Base-by-base conservation (phyloP, 768 basidiomycete species). In the Dioszegia crocea region DNA sequence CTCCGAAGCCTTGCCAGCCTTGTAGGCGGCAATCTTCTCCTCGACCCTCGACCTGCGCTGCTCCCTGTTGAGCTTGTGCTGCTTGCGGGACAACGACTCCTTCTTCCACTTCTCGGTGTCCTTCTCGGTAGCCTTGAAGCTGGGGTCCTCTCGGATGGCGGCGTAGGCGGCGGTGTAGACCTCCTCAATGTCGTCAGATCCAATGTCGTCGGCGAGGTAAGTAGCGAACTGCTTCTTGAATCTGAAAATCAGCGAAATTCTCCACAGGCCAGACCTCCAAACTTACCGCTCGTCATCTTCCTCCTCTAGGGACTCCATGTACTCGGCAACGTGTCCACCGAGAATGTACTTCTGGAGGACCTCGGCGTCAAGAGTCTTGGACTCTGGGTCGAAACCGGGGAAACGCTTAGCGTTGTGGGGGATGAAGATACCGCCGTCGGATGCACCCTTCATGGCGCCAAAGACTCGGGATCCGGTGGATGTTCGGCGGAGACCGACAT, bases 251-350 rank as follows among this genome's bases (percentile, higher is more conserved):
- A 27, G 41, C 4, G 49, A 23, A 6, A 24, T 36, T 43, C 38
- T 5, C 26, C n/a, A n/a, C n/a, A n/a, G n/a, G n/a, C n/a, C n/a
- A n/a, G n/a, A n/a, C 19, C 26, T 5, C 27, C 16, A 48, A 16
- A 31, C 68, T 65, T 58, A 70, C 68, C 92, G 84, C 81, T 98
- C 94, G 71, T 98, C 96, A 76, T 99, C 96, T 82, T 99, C 96
- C 83, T 99, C 96, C 81, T 99, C 96, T 54, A 98, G 81, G 57
- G 86, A 88, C 81, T 98, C 90, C 96, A 99, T 99, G 83, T 98
- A 99, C 80, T 98, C 96, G 50, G 96, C 91, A 57, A 99, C 88
- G 78, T 99, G 96, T 52, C 93, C 93, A 77, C 90, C 93, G 70
- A 83, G 88, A 78, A 99, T 98, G 82, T 99, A 99, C 80, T 94